Evolutionary conservation across 2,329 filamentous ascomycete genomes (phyloP), one percentile per base, ranked within the genome.

Genomic region (Fusarium nematophilum): DNA sequence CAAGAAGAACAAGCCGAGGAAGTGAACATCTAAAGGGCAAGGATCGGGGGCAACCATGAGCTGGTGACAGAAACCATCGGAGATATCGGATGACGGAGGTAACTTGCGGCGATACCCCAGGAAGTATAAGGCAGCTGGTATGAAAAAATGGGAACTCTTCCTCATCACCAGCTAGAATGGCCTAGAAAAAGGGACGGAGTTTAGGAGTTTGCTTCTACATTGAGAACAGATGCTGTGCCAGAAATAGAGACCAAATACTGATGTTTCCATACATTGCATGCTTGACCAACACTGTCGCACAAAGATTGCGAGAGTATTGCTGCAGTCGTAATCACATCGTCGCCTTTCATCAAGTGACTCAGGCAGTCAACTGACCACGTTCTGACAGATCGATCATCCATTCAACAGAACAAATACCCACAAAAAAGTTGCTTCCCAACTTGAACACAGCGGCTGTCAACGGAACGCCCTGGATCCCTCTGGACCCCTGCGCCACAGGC

Each of bases 1-100:
- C 34, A 73, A 75, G 60, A 72, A 72, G 56, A 60, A 56, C 47
- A 75, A 72, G 62, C 55, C 64, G 14, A 76, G 70, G 53, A 67
- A 62, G 25, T 66, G 40, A 57, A 39, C 30, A 26, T 13, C 11
- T 3, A n/a, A 9, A 14, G 17, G 14, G n/a, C n/a, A n/a, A n/a
- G n/a, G n/a, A n/a, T n/a, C n/a, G n/a, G n/a, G n/a, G n/a, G n/a
- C 7, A 23, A 13, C 9, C 5, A 14, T 23, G 4, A 42, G 27
- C 15, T n/a, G n/a, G n/a, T n/a, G n/a, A n/a, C n/a, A n/a, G 17
- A 47, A 21, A 18, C 29, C 13, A 36, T 54, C 33, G 9, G 39
- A 26, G 14, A 18, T 23, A 25, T 34, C 38, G 29, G 13, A n/a
- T 44, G 23, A 18, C 10, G 14, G 13, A 39, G 29, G 30, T 27